phyloP scores from a whole-genome alignment of 163 green algal species.

The Volvox carteri region DNA sequence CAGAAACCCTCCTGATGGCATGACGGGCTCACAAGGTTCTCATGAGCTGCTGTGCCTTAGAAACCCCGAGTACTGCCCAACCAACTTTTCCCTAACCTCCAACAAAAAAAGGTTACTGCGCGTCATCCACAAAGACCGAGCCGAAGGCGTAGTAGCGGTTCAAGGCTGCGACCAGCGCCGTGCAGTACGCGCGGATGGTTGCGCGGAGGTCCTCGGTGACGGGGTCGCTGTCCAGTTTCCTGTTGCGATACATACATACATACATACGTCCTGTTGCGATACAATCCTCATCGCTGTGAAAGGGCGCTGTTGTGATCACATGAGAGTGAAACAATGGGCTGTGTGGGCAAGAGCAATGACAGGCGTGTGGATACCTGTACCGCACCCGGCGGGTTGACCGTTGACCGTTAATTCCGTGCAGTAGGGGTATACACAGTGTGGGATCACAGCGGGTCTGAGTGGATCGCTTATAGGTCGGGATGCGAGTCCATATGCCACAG shows the following conservation, averaged over 20 bases:
- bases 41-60: no score
- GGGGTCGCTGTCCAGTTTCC: constrained; percentile 78
- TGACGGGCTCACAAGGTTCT: no score
- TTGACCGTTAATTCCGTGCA: no score
- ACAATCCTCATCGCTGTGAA: not conserved
- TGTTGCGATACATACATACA: constrained; percentile 44
- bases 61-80: no score
- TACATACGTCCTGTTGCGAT: not conserved
- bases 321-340: not conserved
- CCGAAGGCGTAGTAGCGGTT: constrained; percentile 79
- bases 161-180: constrained; percentile 66
- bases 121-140: constrained; percentile 75
- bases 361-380: not conserved
- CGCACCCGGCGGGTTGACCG: no score
- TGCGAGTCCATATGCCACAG: not conserved
- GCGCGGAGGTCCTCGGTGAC: constrained; percentile 75
- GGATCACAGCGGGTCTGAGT: no score
- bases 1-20: no score
- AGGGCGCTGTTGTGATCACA: not conserved
- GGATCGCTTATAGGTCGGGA: not conserved
- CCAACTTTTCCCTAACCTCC: no score
- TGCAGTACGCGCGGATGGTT: constrained; percentile 82
- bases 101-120: no score
- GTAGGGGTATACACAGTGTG: no score
- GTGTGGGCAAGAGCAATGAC: not conserved